Percentiles rank a stretch among this genome's conserved stretches.
These are phyloP conservation scores for Quercus tomentella DNA, from an alignment of 331 rosid genomes.

Conservation along the genomic window DNA sequence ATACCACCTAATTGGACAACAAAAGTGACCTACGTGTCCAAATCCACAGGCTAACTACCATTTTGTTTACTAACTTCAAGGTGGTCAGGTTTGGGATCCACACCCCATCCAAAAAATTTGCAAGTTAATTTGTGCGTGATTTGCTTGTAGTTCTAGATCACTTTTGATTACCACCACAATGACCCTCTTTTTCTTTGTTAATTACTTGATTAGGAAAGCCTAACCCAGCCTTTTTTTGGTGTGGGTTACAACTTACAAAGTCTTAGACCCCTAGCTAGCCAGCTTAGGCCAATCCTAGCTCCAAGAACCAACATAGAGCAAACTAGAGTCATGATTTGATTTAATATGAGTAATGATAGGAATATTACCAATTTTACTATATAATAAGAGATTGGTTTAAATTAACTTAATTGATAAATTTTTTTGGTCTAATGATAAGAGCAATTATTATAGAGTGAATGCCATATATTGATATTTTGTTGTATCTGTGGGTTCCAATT, in stretches of 20 bases:
- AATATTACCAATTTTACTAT: too few relatives aligned
- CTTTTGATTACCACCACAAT: constrained; percentile 22
- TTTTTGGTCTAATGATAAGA: too few relatives aligned
- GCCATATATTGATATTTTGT: too few relatives aligned
- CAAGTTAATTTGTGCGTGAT: constrained; percentile 10
- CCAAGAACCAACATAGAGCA: too few relatives aligned
- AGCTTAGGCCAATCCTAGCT: too few relatives aligned
- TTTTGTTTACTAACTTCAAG: constrained; percentile 44
- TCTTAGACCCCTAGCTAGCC: too few relatives aligned
- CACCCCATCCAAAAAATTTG: constrained; percentile 17
- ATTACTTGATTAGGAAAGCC: constrained; percentile 34
- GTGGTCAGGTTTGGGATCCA: constrained; percentile 75
- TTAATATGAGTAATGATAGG: too few relatives aligned
- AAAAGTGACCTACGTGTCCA: constrained; percentile 38
- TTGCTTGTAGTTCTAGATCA: neutral
- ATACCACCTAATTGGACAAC: constrained; percentile 57
- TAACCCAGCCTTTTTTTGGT: constrained; percentile 1
- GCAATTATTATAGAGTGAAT: too few relatives aligned
- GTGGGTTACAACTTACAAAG: too few relatives aligned
- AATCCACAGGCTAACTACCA: constrained; percentile 52
- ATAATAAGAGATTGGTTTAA: too few relatives aligned
- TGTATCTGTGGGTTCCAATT: rapidly evolving
- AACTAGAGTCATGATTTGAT: too few relatives aligned
- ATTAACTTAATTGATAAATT: too few relatives aligned
- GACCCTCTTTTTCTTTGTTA: constrained; percentile 29